Conservation (phyloP, 768 basidiomycete genomes). For the Floccularia luteovirens region DNA sequence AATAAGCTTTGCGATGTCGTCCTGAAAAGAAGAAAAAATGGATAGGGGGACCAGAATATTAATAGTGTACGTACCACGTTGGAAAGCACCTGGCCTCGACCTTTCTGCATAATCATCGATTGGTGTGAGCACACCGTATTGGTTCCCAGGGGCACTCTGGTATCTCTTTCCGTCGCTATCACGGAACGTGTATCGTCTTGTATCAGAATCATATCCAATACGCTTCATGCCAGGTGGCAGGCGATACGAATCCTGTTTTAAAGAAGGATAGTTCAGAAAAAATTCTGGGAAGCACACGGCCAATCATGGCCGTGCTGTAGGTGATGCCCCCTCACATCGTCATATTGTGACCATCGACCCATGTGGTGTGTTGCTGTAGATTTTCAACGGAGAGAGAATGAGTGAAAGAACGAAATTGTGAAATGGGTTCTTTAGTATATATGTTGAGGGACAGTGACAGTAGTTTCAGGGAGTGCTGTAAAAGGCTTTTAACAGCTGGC, state of each 20-base stretch:
- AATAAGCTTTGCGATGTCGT: no score
- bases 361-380: no score
- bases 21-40: neutral
- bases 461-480: no score
- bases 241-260: slow-evolving; percentile 30
- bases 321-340: slow-evolving; percentile 22
- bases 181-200: slow-evolving; percentile 39
- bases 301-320: neutral
- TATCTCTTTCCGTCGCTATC: slow-evolving; percentile 38
- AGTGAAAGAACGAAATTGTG: no score
- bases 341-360: slow-evolving; percentile 22
- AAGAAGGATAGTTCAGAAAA: no score
- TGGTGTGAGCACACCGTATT: slow-evolving; percentile 35
- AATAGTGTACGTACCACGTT: slow-evolving; percentile 18
- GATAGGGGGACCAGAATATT: neutral
- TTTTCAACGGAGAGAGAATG: no score
- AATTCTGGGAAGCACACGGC: neutral
- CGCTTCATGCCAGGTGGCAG: slow-evolving; percentile 41
- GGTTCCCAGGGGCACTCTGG: slow-evolving; percentile 31
- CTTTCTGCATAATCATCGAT: slow-evolving; percentile 11
- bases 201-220: slow-evolving; percentile 47
- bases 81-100: slow-evolving; percentile 16
- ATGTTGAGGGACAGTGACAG: no score
- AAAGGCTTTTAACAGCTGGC: no score
- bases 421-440: no score